These are phyloP conservation scores for Craspedostauros australis DNA, from an alignment of 108 stramenopile genomes.

Conservation along the genomic window DNA sequence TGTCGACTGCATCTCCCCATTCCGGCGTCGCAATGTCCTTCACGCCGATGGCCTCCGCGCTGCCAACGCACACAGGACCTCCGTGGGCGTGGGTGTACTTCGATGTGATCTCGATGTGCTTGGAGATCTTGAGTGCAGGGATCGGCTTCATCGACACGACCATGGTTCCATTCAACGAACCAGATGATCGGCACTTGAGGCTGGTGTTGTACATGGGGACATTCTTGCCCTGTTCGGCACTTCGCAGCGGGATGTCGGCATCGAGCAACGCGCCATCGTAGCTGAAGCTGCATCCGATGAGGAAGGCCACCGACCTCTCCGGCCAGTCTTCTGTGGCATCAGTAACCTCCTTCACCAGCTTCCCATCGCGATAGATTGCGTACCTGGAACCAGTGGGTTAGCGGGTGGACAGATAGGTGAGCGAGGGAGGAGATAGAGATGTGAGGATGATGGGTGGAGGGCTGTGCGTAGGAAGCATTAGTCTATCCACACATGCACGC, in stretches of 20 bases:
- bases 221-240: constrained; percentile 67
- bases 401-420: too few species aligned
- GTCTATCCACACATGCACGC: too few species aligned
- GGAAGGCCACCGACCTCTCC: constrained; percentile 66
- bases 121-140: constrained; percentile 50
- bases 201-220: constrained; percentile 88
- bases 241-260: constrained; percentile 65
- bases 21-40: constrained; percentile 61
- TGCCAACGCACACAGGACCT: constrained; percentile 76
- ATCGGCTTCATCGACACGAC: constrained; percentile 91
- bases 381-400: constrained; percentile 43
- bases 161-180: constrained; percentile 59
- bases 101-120: constrained; percentile 63
- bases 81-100: constrained; percentile 84
- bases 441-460: too few species aligned
- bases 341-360: constrained; percentile 44
- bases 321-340: constrained; percentile 71
- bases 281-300: constrained; percentile 83
- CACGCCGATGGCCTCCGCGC: constrained; percentile 68
- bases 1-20: constrained; percentile 69
- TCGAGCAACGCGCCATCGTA: constrained; percentile 73
- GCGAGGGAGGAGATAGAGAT: too few species aligned
- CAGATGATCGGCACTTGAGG: constrained; percentile 55
- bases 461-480: too few species aligned
- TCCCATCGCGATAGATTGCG: constrained; percentile 68